phyloP scores from a whole-genome alignment of 2,329 filamentous ascomycete species.

The Apiospora rasikravindrae region DNA sequence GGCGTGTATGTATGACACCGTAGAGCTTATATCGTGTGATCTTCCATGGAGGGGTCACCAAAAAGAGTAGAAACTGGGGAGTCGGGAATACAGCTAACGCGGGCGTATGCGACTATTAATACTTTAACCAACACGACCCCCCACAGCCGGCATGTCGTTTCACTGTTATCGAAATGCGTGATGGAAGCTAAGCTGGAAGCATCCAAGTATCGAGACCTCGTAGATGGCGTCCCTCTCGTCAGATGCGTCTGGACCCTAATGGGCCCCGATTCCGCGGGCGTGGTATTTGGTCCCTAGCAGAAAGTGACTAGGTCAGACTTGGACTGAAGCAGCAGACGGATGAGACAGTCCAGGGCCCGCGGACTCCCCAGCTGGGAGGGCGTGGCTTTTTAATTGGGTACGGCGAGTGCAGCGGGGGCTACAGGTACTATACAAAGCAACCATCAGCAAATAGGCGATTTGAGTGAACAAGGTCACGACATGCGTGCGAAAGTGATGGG shows the following conservation, averaged over 20 bases:
- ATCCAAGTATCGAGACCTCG: not conserved
- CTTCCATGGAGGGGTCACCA: not conserved
- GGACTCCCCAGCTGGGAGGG: not conserved
- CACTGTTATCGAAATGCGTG: not conserved
- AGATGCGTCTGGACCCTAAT: conserved; percentile 1
- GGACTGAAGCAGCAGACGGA: not conserved
- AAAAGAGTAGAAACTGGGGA: not conserved
- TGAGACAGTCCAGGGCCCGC: conserved; percentile 10
- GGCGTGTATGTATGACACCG: not conserved
- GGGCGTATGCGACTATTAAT: not conserved
- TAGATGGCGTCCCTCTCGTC: not conserved
- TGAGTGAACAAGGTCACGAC: not conserved
- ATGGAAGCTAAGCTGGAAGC: not conserved
- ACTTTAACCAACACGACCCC: not conserved
- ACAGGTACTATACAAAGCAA: not conserved
- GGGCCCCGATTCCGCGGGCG: not conserved
- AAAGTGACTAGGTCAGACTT: not conserved
- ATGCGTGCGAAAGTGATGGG: not conserved
- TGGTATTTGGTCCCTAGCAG: not conserved
- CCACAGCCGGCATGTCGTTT: not conserved
- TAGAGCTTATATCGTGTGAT: conserved; percentile 5
- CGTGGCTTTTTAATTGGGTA: not conserved
- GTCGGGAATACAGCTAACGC: not conserved
- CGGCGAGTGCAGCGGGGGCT: conserved; percentile 2
- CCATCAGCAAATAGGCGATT: not conserved